Base-by-base conservation (phyloP, 768 basidiomycete species). In the Coprinopsis marcescibilis region DNA sequence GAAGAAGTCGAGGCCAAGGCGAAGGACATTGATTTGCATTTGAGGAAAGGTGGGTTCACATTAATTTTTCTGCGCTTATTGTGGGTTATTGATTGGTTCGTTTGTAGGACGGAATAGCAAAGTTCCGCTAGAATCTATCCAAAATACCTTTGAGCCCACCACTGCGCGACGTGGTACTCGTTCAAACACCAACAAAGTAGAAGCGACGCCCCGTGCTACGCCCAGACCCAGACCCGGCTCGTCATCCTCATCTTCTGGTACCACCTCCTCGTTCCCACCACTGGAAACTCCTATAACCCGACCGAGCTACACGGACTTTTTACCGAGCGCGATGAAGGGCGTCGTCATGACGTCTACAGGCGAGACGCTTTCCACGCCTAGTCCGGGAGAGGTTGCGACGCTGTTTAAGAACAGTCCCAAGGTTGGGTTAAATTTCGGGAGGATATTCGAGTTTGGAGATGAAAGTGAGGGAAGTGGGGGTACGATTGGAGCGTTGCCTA, bases 271-370 rank as follows among this genome's bases (percentile, higher is more conserved):
- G 49, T 42, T 52, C 62, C 48, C 57, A 32, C 57, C 64, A 8
- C 67, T 81, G 46, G 72, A 76, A 37, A 85, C 84, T 2, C 83
- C 85, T 0, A 62, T 75, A 12, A 68, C 61, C 23, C 73, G 76
- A 24, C 51, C 65, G 4, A 54, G 60, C 10, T 59, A 58, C 43
- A 51, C 59, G 23, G 69, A 70, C 10, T 60, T 53, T 19, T 59
- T 68, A 25, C 70, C 69, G 2, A 79, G 77, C 3, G 81, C 81
- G 1, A 84, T 84, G 81, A 83, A 83, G 58, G 81, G 89, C 2
- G 85, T 92, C 30, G 72, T 92, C 24, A 70, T 90, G 29, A 89
- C 89, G 0, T 69, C 81, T 6, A 89, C 89, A 0, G 89, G 89
- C 6, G 81, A 89, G 58, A 68, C 73, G 1, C 68, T 91, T 5